Evolutionary conservation across 2,329 filamentous ascomycete species (phyloP), one percentile per base, ranked within the genome.

Genomic region (Diaporthe aspalathi): DNA sequence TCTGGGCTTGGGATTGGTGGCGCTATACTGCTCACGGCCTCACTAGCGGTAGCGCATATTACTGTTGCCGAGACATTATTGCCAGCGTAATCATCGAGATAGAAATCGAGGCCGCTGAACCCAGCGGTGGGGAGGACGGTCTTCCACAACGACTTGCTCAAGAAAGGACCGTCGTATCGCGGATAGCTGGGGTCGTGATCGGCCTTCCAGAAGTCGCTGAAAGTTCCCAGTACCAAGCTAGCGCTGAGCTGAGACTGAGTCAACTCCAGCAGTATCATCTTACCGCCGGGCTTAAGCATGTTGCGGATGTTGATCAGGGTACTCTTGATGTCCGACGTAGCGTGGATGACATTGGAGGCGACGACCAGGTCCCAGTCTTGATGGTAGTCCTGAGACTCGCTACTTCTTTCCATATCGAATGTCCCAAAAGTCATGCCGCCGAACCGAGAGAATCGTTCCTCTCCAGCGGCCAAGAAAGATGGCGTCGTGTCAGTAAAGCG

Each of bases 271-370:
- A 76, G n/a, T 1, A 75, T 24, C 5, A 85, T 73, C 43, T 80
- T 78, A 0, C 83, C 83, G 3, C 78, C 80, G 0, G 82, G 78
- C n/a, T 78, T 79, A 0, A 82, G 70, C 2, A 82, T 68, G 1
- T 72, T 72, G 11, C 78, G 76, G 3, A 77, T 73, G 54, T 80
- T 77, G 2, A 45, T 22, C 75, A 77, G 12, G 38, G 76, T 73
- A 40, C 73, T 7, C 72, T 76, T 63, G 16, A 79, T 32, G 14
- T 53, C 40, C 22, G 69, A 40, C 7, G 78, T 79, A 8, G 76
- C 76, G 52, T 80, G 77, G 8, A 82, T 69, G 0, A 79, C 78
- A 20, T 79, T 74, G 1, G 77, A 76, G 0, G 78, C 79, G 62
- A 82, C 69, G 5, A 82, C 69, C 16, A 82, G 22, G 65, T 82